Percentiles rank a stretch among this genome's conserved stretches.
Evolutionary conservation across 345 rosid genomes (phyloP).

Genomic region (Lagerstroemia speciosa): DNA sequence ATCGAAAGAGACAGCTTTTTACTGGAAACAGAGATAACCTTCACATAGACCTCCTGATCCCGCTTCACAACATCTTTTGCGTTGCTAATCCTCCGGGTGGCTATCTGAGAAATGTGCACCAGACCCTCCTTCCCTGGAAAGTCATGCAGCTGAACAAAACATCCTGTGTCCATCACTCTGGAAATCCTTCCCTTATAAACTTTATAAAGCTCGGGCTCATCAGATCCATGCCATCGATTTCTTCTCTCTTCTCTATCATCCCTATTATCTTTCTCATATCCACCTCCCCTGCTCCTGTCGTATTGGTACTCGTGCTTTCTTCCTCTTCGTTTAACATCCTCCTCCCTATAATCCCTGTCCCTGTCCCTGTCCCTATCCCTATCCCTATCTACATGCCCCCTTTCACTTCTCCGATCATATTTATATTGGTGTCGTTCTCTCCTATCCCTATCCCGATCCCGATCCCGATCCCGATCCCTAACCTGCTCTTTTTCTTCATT

Average conservation of each 20-base stretch:
- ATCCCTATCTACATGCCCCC: conserved; percentile 10
- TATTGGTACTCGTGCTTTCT: background rate
- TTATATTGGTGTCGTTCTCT: conserved; percentile 21
- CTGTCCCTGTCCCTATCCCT: conserved; percentile 17
- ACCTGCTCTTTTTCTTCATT: background rate
- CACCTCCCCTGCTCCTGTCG: conserved; percentile 22
- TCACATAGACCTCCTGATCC: conserved; percentile 73
- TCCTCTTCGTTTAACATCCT: conserved; percentile 7
- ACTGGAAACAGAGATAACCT: conserved; percentile 59
- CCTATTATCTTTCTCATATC: conserved; percentile 10
- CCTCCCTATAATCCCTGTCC: conserved; percentile 22
- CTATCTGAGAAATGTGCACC: conserved; percentile 85
- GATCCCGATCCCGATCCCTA: conserved; percentile 13
- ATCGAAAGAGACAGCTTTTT: conserved; percentile 62
- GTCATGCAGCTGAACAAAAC: conserved; percentile 71
- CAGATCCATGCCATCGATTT: conserved; percentile 10
- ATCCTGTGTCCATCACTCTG: conserved; percentile 75
- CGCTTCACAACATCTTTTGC: conserved; percentile 66
- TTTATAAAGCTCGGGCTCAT: conserved; percentile 64
- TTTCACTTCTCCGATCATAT: conserved; percentile 8
- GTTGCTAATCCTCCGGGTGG: conserved; percentile 44
- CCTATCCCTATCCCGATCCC: conserved; percentile 20
- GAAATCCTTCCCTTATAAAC: conserved; percentile 78
- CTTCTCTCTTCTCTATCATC: conserved; percentile 15
- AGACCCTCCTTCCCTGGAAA: conserved; percentile 81